Percentiles rank a stretch among this genome's conserved stretches.
phyloP scores from a whole-genome alignment of 352 stramenopile species.

The Globisporangium abappressorium region DNA sequence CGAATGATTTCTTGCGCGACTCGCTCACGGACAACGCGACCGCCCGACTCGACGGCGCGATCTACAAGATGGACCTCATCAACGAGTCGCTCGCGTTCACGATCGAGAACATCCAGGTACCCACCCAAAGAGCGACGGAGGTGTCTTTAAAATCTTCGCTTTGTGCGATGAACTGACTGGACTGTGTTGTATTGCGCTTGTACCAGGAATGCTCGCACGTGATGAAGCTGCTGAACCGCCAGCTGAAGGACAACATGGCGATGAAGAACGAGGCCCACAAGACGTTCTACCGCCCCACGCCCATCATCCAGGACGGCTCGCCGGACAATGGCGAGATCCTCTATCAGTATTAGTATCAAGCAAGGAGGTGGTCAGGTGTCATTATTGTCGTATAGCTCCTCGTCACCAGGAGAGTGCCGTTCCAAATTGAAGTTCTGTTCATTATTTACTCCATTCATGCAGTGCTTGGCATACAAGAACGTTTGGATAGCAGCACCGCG shows the following conservation, averaged over 20 bases:
- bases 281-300: slow-evolving; percentile 27
- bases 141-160: slow-evolving; percentile 6
- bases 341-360: slow-evolving; percentile 8
- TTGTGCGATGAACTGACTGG: background rate
- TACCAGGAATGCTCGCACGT: slow-evolving; percentile 57
- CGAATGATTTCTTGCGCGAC: slow-evolving; percentile 42
- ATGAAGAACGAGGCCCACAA: slow-evolving; percentile 35
- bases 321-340: slow-evolving; percentile 1
- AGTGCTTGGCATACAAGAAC: too few species aligned
- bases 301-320: slow-evolving; percentile 17
- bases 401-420: background rate
- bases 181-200: background rate
- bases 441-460: too few species aligned
- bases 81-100: slow-evolving; percentile 80
- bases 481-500: too few species aligned
- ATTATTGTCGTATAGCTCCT: background rate
- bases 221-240: slow-evolving; percentile 66
- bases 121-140: background rate
- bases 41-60: slow-evolving; percentile 38
- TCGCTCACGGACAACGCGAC: slow-evolving; percentile 29
- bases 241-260: slow-evolving; percentile 51
- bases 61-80: slow-evolving; percentile 76
- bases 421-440: background rate
- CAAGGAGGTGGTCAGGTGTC: too few species aligned
- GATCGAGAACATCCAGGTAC: slow-evolving; percentile 68